Evolutionary conservation across 331 rosid genomes (phyloP).

Genomic region (Pyrus hybrid): DNA sequence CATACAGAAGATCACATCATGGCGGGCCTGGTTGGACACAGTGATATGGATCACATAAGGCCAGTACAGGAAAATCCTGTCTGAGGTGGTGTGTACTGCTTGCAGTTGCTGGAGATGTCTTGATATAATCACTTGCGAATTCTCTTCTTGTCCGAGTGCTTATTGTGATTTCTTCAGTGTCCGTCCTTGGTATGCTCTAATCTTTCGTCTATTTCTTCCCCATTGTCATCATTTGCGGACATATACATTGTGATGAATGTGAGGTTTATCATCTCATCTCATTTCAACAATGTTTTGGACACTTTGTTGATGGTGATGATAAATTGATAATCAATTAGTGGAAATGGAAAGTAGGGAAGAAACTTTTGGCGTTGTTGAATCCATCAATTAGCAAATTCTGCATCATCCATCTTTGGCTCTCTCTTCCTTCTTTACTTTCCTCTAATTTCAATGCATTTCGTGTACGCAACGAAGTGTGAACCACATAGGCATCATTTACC

Average conservation of each 20-base stretch:
- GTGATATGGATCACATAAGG: constrained; percentile 56
- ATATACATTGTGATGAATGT: not conserved
- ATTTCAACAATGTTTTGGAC: constrained; percentile 1
- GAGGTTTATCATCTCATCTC: not conserved
- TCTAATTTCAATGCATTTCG: not conserved
- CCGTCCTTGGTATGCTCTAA: not conserved
- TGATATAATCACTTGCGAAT: not conserved
- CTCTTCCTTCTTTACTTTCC: not conserved
- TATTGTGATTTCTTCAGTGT: not conserved
- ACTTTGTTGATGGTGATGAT: too few relatives aligned
- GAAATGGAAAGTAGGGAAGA: constrained; percentile 8
- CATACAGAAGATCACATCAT: not conserved
- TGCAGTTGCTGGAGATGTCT: not conserved
- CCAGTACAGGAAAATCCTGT: constrained; percentile 51
- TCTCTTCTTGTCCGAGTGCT: not conserved
- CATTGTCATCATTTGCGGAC: not conserved
- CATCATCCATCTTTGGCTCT: not conserved
- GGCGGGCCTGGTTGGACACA: constrained; percentile 24
- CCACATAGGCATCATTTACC: too few relatives aligned
- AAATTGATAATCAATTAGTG: too few relatives aligned
- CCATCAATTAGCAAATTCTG: constrained; percentile 4
- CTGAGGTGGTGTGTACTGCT: constrained; percentile 17
- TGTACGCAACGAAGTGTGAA: not conserved
- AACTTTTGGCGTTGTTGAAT: not conserved
- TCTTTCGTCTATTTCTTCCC: not conserved